phyloP scores from a whole-genome alignment of 306 rosid species.

The Malus fusca region DNA sequence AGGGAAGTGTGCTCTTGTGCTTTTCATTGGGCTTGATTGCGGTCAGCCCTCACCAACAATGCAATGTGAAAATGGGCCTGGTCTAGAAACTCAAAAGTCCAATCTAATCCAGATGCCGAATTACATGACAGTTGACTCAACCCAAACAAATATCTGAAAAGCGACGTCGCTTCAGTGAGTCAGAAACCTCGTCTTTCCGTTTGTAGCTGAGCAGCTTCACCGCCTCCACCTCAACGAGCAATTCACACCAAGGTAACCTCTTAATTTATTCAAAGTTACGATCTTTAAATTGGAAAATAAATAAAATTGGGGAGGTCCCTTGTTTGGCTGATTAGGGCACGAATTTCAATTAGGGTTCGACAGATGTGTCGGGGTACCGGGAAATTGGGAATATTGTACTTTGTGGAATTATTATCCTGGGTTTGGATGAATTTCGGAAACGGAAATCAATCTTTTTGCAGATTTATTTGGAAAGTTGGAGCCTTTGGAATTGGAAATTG shows the following conservation, averaged over 20 bases:
- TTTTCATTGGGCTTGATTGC: not conserved
- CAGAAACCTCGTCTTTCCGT: not conserved
- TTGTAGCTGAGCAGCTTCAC: not conserved
- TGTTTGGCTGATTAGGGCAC: not conserved
- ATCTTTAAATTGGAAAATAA: not conserved
- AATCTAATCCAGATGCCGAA: not conserved
- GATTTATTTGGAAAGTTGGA: not conserved
- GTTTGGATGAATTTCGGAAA: not conserved
- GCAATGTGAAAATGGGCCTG: not conserved
- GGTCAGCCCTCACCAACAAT: not conserved
- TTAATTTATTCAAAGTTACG: not conserved
- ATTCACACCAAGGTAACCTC: not conserved
- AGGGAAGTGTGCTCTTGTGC: not conserved
- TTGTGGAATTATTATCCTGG: not conserved
- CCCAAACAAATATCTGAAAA: not conserved
- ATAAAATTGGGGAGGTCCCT: not conserved
- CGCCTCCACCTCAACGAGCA: not conserved
- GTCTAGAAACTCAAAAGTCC: not conserved
- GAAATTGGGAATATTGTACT: not conserved
- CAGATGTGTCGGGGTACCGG: not conserved
- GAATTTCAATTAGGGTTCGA: not conserved
- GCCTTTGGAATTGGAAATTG: not conserved
- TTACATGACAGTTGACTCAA: not conserved
- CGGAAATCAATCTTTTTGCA: not conserved
- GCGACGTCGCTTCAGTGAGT: not conserved